Evolutionary conservation across 192 early-diverging fungal genomes (phyloP).

Genomic region (Coemansia sp.): DNA sequence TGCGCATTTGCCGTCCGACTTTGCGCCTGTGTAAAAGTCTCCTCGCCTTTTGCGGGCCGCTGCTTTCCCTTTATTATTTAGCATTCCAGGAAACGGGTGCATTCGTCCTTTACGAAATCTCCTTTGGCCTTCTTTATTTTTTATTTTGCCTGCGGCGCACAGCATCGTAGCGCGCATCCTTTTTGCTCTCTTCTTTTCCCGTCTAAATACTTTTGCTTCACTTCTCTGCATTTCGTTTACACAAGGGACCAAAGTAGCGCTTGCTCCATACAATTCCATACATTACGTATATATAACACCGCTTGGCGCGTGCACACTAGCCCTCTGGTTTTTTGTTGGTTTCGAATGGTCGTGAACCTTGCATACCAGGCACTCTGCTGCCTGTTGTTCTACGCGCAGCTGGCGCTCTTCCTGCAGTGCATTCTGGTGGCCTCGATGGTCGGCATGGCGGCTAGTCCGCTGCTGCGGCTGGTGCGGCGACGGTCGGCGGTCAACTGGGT

Average conservation of each 20-base stretch:
- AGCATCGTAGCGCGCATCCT: no score
- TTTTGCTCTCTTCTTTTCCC: no score
- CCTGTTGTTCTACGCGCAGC: conserved; percentile 32
- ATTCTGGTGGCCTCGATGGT: conserved; percentile 24
- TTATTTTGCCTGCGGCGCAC: no score
- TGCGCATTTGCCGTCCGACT: no score
- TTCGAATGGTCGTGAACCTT: conserved; percentile 19
- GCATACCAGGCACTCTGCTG: conserved; percentile 10
- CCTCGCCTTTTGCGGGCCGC: no score
- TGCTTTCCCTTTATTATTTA: no score
- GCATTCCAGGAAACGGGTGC: no score
- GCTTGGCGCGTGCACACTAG: background rate
- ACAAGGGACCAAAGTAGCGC: no score
- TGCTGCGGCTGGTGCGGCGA: conserved; percentile 26
- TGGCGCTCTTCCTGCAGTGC: conserved; percentile 35
- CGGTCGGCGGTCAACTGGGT: conserved; percentile 55
- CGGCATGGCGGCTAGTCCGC: conserved; percentile 26
- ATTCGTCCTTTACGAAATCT: no score
- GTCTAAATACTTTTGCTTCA: background rate
- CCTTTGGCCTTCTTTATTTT: no score
- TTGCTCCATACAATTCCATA: no score
- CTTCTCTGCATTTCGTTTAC: background rate
- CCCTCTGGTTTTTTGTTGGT: background rate
- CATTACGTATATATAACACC: background rate
- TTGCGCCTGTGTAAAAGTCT: no score